Evolutionary conservation across 352 stramenopile species (phyloP), one percentile per base, ranked within the genome.

Genomic region (Pseudoperonospora humuli): DNA sequence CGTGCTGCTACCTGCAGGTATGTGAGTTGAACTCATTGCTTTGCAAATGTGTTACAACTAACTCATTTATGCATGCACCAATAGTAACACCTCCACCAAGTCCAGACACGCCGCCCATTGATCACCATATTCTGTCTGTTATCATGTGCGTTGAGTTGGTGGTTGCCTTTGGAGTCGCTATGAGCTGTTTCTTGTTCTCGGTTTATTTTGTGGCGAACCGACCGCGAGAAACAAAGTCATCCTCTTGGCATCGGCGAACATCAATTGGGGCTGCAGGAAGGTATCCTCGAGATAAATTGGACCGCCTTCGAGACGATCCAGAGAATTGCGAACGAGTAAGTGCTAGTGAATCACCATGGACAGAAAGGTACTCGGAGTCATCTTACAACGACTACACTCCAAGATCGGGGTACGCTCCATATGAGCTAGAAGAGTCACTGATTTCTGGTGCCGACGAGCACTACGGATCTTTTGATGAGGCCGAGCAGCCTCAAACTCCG

Each of bases 181-280:
- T 93, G 34, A 69, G 75, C 8, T 93, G 81, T 40, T 78, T 93
- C 25, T 61, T 91, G 21, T 87, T 93, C 47, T 93, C 81, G 1
- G 77, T 93, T 7, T 93, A 93, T 50, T 93, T 93, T 56, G 78
- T 93, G 21, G 80, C 67, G 3, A 93, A 90, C 58, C 81, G 81
- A 5, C 81, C 81, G 11, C 75, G 70, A 13, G 66, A 81, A 17
- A 55, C 23, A 20, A 40, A 46, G 9, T 37, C 50, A 17, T 57
- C 54, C 27, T 39, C 54, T 37, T 28, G 35, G 14, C 47, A 52
- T 3, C 55, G 45, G 48, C 39, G 39, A 45, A 56, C 54, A 26
- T 55, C 46, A 36, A 38, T 28, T 36, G 45, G 37, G 6, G n/a
- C 27, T 39, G 37, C 26, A 34, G 43, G 40, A 37, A 65, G 53